Conservation (phyloP, 176 grass and related monocot species). For the Poa pratensis region DNA sequence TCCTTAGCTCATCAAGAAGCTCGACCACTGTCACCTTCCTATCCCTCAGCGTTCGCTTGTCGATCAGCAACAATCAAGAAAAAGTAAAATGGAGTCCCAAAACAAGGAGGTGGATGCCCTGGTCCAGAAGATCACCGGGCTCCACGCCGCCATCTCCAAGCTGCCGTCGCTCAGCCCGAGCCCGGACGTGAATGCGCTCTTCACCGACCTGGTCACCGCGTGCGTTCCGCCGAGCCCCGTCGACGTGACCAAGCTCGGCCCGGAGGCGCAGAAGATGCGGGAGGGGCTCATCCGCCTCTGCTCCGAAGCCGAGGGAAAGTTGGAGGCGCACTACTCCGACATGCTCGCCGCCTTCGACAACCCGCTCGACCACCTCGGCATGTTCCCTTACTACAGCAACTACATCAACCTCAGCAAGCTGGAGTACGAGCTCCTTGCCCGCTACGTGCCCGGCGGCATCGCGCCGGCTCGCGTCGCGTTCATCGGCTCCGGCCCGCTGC, state of each 20-base stretch:
- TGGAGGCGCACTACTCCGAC: constrained; percentile 79
- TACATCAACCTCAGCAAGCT: constrained; percentile 77
- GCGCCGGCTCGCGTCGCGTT: constrained; percentile 48
- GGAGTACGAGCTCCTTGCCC: constrained; percentile 62
- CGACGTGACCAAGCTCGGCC: constrained; percentile 60
- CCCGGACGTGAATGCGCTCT: constrained; percentile 58
- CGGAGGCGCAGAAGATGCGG: constrained; percentile 53
- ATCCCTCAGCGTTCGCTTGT: not conserved
- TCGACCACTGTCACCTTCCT: not conserved
- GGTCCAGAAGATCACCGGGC: constrained; percentile 54
- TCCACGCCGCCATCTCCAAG: constrained; percentile 55
- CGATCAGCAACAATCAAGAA: not conserved
- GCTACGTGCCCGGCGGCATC: constrained; percentile 38
- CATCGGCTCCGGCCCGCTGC: constrained; percentile 64
- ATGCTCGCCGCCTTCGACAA: constrained; percentile 62
- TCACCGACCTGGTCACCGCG: constrained; percentile 67
- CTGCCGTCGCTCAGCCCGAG: constrained; percentile 64
- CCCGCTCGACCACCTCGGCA: constrained; percentile 64
- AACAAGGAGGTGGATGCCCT: constrained; percentile 53
- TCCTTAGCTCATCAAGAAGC: constrained; percentile 28
- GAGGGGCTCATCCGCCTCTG: constrained; percentile 64
- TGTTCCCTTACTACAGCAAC: constrained; percentile 80
- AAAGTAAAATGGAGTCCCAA: constrained; percentile 39
- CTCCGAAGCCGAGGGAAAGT: constrained; percentile 62
- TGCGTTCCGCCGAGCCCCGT: constrained; percentile 66